These are phyloP conservation scores for Plasmodium malariae DNA, from an alignment of 169 alveolate species.

Conservation along the genomic window DNA sequence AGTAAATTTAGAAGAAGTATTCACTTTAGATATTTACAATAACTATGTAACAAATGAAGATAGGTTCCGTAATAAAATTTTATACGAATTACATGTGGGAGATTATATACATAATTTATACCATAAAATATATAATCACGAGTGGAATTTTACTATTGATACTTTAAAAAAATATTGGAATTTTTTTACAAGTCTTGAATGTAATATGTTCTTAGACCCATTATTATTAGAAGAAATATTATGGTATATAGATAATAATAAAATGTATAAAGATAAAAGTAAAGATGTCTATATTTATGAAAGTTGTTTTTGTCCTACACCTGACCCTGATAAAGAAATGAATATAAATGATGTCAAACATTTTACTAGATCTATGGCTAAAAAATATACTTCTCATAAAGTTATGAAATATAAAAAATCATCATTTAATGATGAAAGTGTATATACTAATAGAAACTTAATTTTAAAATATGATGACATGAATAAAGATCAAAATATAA, in stretches of 20 bases:
- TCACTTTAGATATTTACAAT: constrained; percentile 61
- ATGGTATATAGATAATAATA: constrained; percentile 72
- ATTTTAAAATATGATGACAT: constrained; percentile 64
- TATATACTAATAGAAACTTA: neutral
- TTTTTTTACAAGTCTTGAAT: constrained; percentile 54
- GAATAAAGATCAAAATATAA: neutral
- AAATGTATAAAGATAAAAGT: constrained; percentile 74
- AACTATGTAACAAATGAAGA: constrained; percentile 70
- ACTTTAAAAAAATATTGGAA: constrained; percentile 60
- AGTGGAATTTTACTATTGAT: constrained; percentile 43
- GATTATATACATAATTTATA: constrained; percentile 63
- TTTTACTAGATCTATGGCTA: constrained; percentile 63
- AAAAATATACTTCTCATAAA: constrained; percentile 45
- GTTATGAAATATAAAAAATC: constrained; percentile 29
- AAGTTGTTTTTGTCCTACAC: constrained; percentile 72
- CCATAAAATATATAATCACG: constrained; percentile 19
- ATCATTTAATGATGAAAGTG: constrained; percentile 31
- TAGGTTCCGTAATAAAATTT: constrained; percentile 43
- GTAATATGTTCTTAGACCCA: constrained; percentile 69
- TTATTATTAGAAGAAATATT: constrained; percentile 63
- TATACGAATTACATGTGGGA: constrained; percentile 51
- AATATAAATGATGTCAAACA: constrained; percentile 46
- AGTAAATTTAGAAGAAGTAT: constrained; percentile 65
- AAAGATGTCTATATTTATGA: constrained; percentile 48
- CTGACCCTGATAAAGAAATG: constrained; percentile 55